Evolutionary conservation across 495 filamentous ascomycete genomes (phyloP).

Genomic region (Daldinia caldariorum): DNA sequence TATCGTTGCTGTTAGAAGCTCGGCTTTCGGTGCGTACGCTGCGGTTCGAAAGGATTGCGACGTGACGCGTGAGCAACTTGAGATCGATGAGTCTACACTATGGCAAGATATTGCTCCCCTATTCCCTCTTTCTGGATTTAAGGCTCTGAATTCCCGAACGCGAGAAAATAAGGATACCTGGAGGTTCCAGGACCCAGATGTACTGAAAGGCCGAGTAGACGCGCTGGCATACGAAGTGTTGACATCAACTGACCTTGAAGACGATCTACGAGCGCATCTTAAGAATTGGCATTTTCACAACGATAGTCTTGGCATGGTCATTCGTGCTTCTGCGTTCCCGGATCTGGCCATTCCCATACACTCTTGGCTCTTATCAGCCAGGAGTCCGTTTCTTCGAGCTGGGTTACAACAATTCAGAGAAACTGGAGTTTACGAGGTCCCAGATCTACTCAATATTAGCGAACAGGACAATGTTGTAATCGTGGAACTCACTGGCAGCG

Average conservation of each 20-base stretch:
- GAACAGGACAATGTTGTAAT: slow-evolving; percentile 60
- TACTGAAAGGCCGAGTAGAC: slow-evolving; percentile 48
- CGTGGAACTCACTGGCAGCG: slow-evolving; percentile 65
- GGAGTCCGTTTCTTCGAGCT: slow-evolving; percentile 74
- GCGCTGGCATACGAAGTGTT: slow-evolving; percentile 59
- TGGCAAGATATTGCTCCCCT: slow-evolving; percentile 79
- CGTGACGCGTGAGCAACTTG: slow-evolving; percentile 78
- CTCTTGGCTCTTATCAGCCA: slow-evolving; percentile 76
- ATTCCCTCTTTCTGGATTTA: slow-evolving; percentile 66
- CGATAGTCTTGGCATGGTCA: slow-evolving; percentile 54
- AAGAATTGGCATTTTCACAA: slow-evolving; percentile 47
- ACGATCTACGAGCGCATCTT: slow-evolving; percentile 60
- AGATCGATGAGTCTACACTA: slow-evolving; percentile 68
- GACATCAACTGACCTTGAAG: slow-evolving; percentile 65
- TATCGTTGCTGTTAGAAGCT: slow-evolving; percentile 83
- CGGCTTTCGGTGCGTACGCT: slow-evolving; percentile 86
- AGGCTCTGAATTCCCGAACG: slow-evolving; percentile 46
- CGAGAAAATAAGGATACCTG: slow-evolving; percentile 46
- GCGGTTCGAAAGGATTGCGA: slow-evolving; percentile 87
- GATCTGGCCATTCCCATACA: slow-evolving; percentile 81
- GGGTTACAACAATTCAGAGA: slow-evolving; percentile 64
- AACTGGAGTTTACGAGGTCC: slow-evolving; percentile 46
- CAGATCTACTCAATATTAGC: slow-evolving; percentile 69
- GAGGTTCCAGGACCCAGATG: slow-evolving; percentile 51
- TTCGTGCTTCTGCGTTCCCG: slow-evolving; percentile 68